Conservation (phyloP, 495 filamentous ascomycete genomes). For the Penicillium cataractarum region DNA sequence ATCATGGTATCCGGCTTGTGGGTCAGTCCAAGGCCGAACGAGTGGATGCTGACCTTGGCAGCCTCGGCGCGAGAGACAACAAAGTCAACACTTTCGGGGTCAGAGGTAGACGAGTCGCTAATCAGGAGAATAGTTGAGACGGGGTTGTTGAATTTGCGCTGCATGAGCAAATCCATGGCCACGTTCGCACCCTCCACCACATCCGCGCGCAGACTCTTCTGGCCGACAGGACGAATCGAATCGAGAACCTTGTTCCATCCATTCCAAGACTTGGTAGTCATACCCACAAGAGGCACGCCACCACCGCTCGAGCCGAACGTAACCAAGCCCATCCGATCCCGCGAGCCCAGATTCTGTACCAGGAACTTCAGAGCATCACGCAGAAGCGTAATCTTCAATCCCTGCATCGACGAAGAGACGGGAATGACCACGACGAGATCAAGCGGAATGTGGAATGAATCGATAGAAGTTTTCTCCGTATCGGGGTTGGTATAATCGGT, state of each 20-base stretch:
- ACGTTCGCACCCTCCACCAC: conserved; percentile 98
- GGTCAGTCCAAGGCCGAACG: conserved; percentile 92
- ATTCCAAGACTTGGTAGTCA: conserved; percentile 92
- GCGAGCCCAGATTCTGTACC: conserved; percentile 86
- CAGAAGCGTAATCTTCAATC: conserved; percentile 93
- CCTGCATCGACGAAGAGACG: conserved; percentile 98
- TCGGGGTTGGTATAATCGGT: conserved; percentile 70
- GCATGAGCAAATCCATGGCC: conserved; percentile 98
- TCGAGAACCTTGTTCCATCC: conserved; percentile 89
- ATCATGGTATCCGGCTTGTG: conserved; percentile 99
- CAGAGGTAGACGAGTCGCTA: conserved; percentile 97
- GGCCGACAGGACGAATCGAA: conserved; percentile 89
- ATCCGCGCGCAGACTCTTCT: conserved; percentile 95
- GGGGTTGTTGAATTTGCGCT: conserved; percentile 93
- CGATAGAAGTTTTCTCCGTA: conserved; percentile 53
- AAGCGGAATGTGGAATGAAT: conserved; percentile 84
- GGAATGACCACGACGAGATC: conserved; percentile 97
- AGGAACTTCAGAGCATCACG: conserved; percentile 95
- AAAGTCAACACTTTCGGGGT: conserved; percentile 95
- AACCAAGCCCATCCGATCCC: conserved; percentile 95
- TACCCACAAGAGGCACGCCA: conserved; percentile 93
- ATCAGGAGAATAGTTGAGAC: conserved; percentile 96
- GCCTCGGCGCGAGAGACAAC: conserved; percentile 97
- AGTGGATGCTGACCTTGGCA: conserved; percentile 96
- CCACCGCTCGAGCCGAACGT: conserved; percentile 96